A percentile compares a stretch with the other conserved stretches of the same genome.
These are phyloP conservation scores for Gossypium schwendimanii DNA, from an alignment of 441 rosid genomes.

Conservation along the genomic window DNA sequence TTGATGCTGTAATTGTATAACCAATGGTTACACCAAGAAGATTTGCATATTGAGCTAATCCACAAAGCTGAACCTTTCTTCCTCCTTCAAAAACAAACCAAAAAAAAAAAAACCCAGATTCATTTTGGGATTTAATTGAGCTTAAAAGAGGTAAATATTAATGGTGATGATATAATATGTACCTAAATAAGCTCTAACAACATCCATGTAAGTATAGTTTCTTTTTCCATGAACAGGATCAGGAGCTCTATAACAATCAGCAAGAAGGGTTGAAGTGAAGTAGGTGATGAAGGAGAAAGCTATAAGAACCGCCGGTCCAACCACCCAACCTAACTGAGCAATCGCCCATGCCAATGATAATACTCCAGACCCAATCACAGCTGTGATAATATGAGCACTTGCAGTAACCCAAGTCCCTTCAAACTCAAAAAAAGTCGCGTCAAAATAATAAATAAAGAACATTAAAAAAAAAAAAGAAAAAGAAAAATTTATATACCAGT, in stretches of 20 bases:
- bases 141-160: neutral
- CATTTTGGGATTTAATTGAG: neutral
- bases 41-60: conserved; percentile 69
- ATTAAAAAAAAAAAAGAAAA: neutral
- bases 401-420: conserved; percentile 75
- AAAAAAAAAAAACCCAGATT: neutral
- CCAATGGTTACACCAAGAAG: conserved; percentile 69
- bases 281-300: conserved; percentile 70
- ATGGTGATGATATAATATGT: neutral
- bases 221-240: conserved; percentile 67
- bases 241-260: conserved; percentile 68
- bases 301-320: conserved; percentile 51
- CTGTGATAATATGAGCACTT: conserved; percentile 79
- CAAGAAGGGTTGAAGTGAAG: conserved; percentile 68
- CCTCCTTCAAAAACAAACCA: conserved; percentile 42
- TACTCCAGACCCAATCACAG: conserved; percentile 87
- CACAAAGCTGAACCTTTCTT: conserved; percentile 66
- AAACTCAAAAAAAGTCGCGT: neutral
- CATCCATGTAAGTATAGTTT: conserved; percentile 82
- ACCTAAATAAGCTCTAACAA: conserved; percentile 38
- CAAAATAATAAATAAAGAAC: neutral
- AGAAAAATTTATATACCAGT: conserved; percentile 27
- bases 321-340: conserved; percentile 85
- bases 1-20: conserved; percentile 85
- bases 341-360: conserved; percentile 78